A percentile compares a stretch with the other conserved stretches of the same genome.
These are phyloP conservation scores for Globisporangium rhizosaccharum DNA, from an alignment of 352 stramenopile genomes.

Conservation along the genomic window DNA sequence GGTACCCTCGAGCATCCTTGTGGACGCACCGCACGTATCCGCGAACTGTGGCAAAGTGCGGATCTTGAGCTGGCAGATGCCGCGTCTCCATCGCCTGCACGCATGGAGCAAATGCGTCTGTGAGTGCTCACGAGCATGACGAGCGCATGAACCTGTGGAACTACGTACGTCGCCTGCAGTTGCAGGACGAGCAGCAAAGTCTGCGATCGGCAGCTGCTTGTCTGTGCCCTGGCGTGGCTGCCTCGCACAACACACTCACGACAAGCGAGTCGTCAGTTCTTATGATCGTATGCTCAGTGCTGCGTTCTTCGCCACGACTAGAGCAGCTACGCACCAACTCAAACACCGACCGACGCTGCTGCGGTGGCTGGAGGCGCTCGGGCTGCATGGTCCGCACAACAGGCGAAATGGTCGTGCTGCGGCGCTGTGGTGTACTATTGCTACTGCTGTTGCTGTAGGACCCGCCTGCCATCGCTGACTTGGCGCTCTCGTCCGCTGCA, in stretches of 20 bases:
- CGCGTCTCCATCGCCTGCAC: conserved; percentile 9
- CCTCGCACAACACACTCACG: neutral
- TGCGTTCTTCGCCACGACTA: no score
- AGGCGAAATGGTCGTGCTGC: conserved; percentile 9
- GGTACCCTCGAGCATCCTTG: neutral
- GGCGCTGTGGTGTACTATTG: conserved; percentile 1
- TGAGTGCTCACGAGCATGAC: no score
- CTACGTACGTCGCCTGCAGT: conserved; percentile 25
- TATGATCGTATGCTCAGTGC: neutral
- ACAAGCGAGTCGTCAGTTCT: neutral
- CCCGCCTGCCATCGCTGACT: neutral
- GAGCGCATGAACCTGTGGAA: neutral
- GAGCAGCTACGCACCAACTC: conserved; percentile 13
- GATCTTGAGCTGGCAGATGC: conserved; percentile 18
- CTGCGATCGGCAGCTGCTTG: conserved; percentile 13
- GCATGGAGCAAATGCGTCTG: neutral
- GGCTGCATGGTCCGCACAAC: conserved; percentile 8
- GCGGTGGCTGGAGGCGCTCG: conserved; percentile 2
- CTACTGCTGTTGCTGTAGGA: conserved; percentile 2
- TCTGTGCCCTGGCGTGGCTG: conserved; percentile 14
- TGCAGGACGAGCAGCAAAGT: conserved; percentile 17
- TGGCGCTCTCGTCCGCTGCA: conserved; percentile 17
- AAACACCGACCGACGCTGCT: conserved; percentile 10
- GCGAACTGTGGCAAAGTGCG: conserved; percentile 23
- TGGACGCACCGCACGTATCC: conserved; percentile 47